Base-by-base conservation (phyloP, 768 basidiomycete species). In the Tulasnella sp. region DNA sequence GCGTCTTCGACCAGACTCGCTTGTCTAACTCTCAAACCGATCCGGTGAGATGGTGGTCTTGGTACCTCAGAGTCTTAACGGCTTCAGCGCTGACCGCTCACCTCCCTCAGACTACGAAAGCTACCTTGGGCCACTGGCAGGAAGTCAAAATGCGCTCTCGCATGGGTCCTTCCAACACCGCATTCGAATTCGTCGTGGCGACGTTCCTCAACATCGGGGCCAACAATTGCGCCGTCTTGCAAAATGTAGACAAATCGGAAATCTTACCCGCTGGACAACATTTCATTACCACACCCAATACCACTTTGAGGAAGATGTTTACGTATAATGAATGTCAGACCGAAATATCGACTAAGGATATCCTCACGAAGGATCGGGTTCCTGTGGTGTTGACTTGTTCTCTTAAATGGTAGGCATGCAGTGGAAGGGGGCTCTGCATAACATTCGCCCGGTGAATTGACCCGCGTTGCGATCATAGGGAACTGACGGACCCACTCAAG, bases 1-100 rank as follows among this genome's bases (percentile, higher is more conserved):
- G 90, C 3, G 90, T 94, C 76, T 90, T 94, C 52, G 93, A 94
- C 80, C 93, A 93, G 81, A 94, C 93, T 0, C 93, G 94, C 82
- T 83, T 94, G 71, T 86, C 88, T 8, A 86, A 84, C 6, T 77
- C 84, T 8, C 84, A 93, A 38, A 86, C 22, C 17, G 80, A 80
- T 37, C 74, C 52, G 15, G 77, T 77, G 25, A 77, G 76, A 5
- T n/a, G n/a, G n/a, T n/a, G n/a, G n/a, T n/a, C n/a, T n/a, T n/a
- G n/a, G n/a, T n/a, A n/a, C n/a, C n/a, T n/a, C n/a, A n/a, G n/a
- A n/a, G n/a, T n/a, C n/a, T n/a, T n/a, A n/a, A n/a, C n/a, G n/a
- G n/a, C n/a, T n/a, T n/a, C n/a, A n/a, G n/a, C n/a, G n/a, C n/a
- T n/a, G n/a, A n/a, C n/a, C n/a, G n/a, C n/a, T n/a, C n/a, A 36